A percentile compares a stretch with the other conserved stretches of the same genome.
These are phyloP conservation scores for Talaromyces sp. DNA, from an alignment of 2,329 filamentous ascomycete genomes.

Conservation along the genomic window DNA sequence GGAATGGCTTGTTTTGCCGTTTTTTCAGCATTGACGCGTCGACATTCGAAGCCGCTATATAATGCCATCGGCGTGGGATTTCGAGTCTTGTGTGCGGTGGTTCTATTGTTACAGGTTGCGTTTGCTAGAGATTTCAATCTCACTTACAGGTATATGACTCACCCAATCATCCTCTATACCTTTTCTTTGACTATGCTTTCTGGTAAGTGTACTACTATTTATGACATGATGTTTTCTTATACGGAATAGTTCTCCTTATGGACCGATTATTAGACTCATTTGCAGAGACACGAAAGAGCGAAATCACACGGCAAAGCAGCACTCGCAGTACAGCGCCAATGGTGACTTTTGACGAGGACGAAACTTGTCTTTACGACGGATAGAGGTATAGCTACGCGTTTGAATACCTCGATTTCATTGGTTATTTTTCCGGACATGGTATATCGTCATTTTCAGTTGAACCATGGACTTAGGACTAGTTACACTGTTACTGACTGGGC, in stretches of 20 bases:
- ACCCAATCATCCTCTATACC: conserved; percentile 31
- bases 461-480: neutral
- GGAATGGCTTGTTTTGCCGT: conserved; percentile 31
- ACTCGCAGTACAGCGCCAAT: conserved; percentile 8
- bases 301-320: conserved; percentile 14
- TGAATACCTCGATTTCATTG: neutral
- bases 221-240: neutral
- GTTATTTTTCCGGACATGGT: neutral
- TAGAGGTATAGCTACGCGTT: neutral
- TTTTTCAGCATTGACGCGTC: conserved; percentile 25
- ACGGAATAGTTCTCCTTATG: conserved; percentile 24
- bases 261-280: conserved; percentile 31
- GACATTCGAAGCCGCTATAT: conserved; percentile 18
- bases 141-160: conserved; percentile 35
- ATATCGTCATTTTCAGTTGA: neutral
- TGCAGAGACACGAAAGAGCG: conserved; percentile 16
- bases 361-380: neutral
- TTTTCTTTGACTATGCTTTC: conserved; percentile 26
- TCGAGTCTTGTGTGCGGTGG: conserved; percentile 23
- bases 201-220: conserved; percentile 17
- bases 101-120: conserved; percentile 23
- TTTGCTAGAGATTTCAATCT: conserved; percentile 27
- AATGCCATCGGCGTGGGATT: conserved; percentile 20
- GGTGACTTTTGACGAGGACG: neutral
- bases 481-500: too few relatives aligned